Evolutionary conservation across 257 asterid species (phyloP), one percentile per base, ranked within the genome.

Genomic region (Buddleja alternifolia): DNA sequence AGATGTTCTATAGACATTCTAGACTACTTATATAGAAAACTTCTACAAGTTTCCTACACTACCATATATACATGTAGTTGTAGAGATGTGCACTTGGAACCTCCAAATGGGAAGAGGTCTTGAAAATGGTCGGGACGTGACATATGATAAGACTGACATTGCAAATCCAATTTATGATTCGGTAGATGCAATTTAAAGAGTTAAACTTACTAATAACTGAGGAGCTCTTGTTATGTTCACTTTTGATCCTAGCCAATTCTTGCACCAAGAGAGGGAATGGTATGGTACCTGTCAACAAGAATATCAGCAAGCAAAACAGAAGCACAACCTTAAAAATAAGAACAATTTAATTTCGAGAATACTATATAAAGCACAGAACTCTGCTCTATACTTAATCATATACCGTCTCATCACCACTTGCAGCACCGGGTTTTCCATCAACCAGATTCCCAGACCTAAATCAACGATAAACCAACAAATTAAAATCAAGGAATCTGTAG

Each of bases 321-420:
- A 73, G 72, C 15, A 52, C 40, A n/a, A n/a, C n/a, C n/a, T n/a
- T n/a, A n/a, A 23, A 41, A 60, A 60, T 67, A 19, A 62, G 6
- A 21, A 65, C 50, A 29, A 42, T 7, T 53, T 12, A 62, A 55
- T 24, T 51, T 54, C 17, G 24, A 54, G 48, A 52, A 29, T 41
- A 59, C 55, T 17, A 55, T 47, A 52, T 53, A 51, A 68, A 75
- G 51, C 61, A 36, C n/a, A 29, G 19, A n/a, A n/a, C n/a, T n/a
- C 51, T 64, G 48, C 45, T 44, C 59, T 46, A 51, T 51, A 39
- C 53, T 48, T 48, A 53, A 64, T 66, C 46, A 70, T 72, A 74
- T 85, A 94, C 99, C 88, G 99, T 94, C 75, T 84, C 99, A 80
- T 94, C 99, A 73, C 99, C 99, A 74, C 97, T 94, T 62, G 91